These are phyloP conservation scores for Rubus idaeus DNA, from an alignment of 306 rosid genomes.

Conservation along the genomic window DNA sequence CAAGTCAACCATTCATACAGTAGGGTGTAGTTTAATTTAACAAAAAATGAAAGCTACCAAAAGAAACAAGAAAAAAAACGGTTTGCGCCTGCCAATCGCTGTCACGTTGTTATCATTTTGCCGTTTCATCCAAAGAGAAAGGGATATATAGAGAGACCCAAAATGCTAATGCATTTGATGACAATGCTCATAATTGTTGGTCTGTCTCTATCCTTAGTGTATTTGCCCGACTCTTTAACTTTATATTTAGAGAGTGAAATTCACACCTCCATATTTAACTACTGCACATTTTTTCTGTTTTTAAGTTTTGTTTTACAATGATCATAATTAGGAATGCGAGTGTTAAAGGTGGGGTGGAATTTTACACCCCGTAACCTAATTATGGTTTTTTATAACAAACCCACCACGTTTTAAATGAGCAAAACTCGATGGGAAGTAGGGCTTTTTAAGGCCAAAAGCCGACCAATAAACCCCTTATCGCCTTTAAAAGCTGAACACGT, in stretches of 20 bases:
- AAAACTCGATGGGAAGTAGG: too few species aligned
- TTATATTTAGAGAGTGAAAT: not conserved
- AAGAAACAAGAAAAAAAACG: not conserved
- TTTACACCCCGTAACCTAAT: too few species aligned
- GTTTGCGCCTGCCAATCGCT: not conserved
- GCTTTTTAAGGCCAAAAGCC: too few species aligned
- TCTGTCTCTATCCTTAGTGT: not conserved
- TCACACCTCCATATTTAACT: not conserved
- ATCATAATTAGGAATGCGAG: too few species aligned
- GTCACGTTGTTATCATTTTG: not conserved
- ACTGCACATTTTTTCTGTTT: too few species aligned
- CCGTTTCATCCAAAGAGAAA: slow-evolving; percentile 2
- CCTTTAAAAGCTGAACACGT: too few species aligned
- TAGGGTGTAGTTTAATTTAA: not conserved
- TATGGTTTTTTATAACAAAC: too few species aligned
- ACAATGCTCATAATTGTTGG: not conserved
- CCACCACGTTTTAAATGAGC: too few species aligned
- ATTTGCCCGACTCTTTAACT: too few species aligned
- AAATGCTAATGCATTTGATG: not conserved
- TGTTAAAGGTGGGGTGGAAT: too few species aligned
- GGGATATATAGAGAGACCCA: not conserved
- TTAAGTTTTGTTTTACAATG: too few species aligned
- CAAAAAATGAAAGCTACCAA: not conserved
- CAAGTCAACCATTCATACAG: not conserved
- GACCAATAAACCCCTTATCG: too few species aligned